Conservation (phyloP, 208 protist species). For the Trypanosoma rangeli region DNA sequence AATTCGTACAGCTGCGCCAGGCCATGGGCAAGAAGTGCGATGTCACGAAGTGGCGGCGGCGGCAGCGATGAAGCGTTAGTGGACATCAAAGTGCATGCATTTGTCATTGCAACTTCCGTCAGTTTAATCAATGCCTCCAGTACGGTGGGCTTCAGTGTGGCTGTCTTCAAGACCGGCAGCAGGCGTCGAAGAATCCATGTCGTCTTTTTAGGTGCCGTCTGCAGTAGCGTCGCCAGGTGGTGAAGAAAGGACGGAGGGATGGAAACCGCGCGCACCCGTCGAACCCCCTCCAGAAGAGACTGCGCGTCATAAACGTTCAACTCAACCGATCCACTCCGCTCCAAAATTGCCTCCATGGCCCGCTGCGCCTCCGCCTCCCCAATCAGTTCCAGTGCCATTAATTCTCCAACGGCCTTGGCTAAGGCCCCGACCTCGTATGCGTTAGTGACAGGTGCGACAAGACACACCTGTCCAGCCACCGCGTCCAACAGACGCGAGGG, state of each 20-base stretch:
- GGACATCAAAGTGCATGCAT: conserved; percentile 6
- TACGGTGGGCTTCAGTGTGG: not conserved
- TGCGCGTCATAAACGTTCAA: conserved; percentile 24
- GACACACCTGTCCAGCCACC: conserved; percentile 18
- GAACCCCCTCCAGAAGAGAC: conserved; percentile 24
- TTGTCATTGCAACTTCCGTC: conserved; percentile 19
- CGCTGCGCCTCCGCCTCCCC: conserved; percentile 4
- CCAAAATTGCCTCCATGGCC: conserved; percentile 16
- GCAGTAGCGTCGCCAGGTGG: conserved; percentile 10
- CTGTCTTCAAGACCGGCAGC: conserved; percentile 18
- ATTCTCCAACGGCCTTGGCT: conserved; percentile 21
- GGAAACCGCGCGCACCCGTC: not conserved
- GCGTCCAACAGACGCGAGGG: conserved; percentile 9
- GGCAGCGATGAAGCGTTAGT: not conserved
- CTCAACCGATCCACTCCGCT: conserved; percentile 12
- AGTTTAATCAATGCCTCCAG: conserved; percentile 19
- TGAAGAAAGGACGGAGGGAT: conserved; percentile 15
- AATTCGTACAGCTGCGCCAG: conserved; percentile 28
- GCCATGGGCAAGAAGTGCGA: conserved; percentile 23
- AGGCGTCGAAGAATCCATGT: conserved; percentile 18
- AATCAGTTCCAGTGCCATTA: conserved; percentile 19
- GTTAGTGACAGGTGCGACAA: conserved; percentile 27
- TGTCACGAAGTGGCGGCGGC: conserved; percentile 14
- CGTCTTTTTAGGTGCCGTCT: conserved; percentile 22
- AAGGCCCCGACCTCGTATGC: conserved; percentile 44